Evolutionary conservation across 2,329 filamentous ascomycete species (phyloP).

Genomic region (Sordariomycetes sp.): DNA sequence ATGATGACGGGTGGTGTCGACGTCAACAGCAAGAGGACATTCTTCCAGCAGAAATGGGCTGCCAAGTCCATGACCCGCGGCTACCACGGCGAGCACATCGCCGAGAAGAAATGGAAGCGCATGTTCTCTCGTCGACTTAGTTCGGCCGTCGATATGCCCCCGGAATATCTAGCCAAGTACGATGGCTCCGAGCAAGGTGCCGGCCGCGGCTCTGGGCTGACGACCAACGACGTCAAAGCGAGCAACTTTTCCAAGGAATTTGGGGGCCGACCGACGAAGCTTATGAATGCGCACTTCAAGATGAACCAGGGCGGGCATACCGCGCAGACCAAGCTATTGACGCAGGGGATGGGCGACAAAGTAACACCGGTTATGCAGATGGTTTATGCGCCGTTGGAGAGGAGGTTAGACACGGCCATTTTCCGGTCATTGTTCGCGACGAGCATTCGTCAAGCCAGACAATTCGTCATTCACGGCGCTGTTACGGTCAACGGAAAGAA

Average conservation of each 20-base stretch:
- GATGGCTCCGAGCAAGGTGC: constrained; percentile 79
- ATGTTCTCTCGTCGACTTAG: constrained; percentile 80
- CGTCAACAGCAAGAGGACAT: constrained; percentile 45
- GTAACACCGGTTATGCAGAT: constrained; percentile 91
- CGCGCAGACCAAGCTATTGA: neutral
- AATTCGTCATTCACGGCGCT: constrained; percentile 86
- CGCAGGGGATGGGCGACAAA: constrained; percentile 7
- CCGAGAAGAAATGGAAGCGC: constrained; percentile 86
- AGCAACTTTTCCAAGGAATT: constrained; percentile 19
- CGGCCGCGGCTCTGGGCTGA: constrained; percentile 69
- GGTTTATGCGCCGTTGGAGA: constrained; percentile 85
- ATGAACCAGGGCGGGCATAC: neutral
- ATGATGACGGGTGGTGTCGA: constrained; percentile 21
- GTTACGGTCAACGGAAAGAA: constrained; percentile 96
- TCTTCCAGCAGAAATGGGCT: constrained; percentile 97
- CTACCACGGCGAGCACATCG: constrained; percentile 93
- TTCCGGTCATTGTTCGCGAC: constrained; percentile 92
- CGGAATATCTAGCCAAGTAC: constrained; percentile 64
- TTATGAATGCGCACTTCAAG: no score
- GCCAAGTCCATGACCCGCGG: constrained; percentile 76
- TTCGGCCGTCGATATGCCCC: constrained; percentile 78
- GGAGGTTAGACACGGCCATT: constrained; percentile 87
- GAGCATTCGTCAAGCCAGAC: constrained; percentile 83
- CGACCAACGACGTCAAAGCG: constrained; percentile 19
- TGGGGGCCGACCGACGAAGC: no score